These are phyloP conservation scores for Agaricus sinodeliciosus DNA, from an alignment of 768 basidiomycete species.

Conservation along the genomic window DNA sequence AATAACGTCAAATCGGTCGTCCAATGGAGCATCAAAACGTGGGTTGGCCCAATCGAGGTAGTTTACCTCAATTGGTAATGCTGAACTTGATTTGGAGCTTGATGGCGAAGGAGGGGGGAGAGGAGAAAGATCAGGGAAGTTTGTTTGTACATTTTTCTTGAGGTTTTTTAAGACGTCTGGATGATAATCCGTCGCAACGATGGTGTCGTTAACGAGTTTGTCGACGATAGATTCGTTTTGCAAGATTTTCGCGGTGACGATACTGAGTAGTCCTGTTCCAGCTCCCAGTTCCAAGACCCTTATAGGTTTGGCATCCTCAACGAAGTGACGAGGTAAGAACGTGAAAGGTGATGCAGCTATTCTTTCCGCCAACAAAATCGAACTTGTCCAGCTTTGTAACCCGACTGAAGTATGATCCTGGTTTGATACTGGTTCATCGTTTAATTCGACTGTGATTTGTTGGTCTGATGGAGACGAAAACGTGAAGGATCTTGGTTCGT, in stretches of 20 bases:
- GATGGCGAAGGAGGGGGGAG: too few relatives aligned
- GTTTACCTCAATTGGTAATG: constrained; percentile 32
- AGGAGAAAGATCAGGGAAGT: constrained; percentile 24
- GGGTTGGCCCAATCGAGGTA: constrained; percentile 64
- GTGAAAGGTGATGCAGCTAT: constrained; percentile 44
- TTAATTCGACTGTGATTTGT: constrained; percentile 47
- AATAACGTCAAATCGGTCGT: constrained; percentile 54
- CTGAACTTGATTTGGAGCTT: not conserved
- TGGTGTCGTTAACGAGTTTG: constrained; percentile 10
- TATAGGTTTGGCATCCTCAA: constrained; percentile 15
- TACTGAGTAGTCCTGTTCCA: constrained; percentile 79
- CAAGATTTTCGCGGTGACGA: constrained; percentile 45
- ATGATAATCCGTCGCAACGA: constrained; percentile 77
- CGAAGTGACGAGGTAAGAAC: constrained; percentile 17
- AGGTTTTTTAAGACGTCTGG: constrained; percentile 70
- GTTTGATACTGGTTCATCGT: constrained; percentile 58
- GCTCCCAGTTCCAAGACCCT: constrained; percentile 78
- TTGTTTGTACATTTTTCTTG: constrained; percentile 46
- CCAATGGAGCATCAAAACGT: constrained; percentile 24
- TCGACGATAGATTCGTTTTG: too few relatives aligned
- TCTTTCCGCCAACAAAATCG: constrained; percentile 62
- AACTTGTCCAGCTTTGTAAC: constrained; percentile 80
- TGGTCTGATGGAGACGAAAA: constrained; percentile 25
- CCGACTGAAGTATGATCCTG: constrained; percentile 77
- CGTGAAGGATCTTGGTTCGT: constrained; percentile 46